Percentiles rank a stretch among this genome's conserved stretches.
phyloP scores from a whole-genome alignment of 805 yeast genomes.

The Barnettozyma pratensis region DNA sequence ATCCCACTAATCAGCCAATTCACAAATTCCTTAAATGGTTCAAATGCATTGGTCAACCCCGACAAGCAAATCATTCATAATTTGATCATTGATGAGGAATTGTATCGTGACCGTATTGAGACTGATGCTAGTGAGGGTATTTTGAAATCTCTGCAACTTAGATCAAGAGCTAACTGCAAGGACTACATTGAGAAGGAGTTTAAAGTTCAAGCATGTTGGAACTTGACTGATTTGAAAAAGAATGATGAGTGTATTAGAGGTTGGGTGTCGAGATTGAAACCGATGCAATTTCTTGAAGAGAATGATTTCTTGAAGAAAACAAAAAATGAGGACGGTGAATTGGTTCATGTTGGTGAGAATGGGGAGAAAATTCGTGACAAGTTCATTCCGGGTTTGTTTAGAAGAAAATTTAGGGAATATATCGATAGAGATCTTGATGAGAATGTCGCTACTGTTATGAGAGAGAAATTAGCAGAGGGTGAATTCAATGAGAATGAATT shows the following conservation, averaged over 20 bases:
- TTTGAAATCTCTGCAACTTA: background rate
- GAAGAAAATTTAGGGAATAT: background rate
- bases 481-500: background rate
- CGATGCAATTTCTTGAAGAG: conserved; percentile 1
- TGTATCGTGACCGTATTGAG: background rate
- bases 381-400: background rate
- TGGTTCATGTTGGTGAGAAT: background rate
- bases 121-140: background rate
- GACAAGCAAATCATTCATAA: background rate
- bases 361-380: background rate
- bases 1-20: background rate
- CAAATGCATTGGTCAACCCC: background rate
- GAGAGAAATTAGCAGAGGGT: background rate
- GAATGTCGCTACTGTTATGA: background rate
- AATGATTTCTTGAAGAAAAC: background rate
- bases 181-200: background rate
- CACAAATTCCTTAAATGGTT: background rate
- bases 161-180: background rate
- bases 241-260: background rate
- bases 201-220: background rate
- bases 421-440: conserved; percentile 1
- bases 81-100: background rate
- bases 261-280: conserved; percentile 7
- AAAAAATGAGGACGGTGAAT: background rate
- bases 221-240: background rate